Conservation (phyloP, 495 filamentous ascomycete species). For the Chaetomium cochliodes region DNA sequence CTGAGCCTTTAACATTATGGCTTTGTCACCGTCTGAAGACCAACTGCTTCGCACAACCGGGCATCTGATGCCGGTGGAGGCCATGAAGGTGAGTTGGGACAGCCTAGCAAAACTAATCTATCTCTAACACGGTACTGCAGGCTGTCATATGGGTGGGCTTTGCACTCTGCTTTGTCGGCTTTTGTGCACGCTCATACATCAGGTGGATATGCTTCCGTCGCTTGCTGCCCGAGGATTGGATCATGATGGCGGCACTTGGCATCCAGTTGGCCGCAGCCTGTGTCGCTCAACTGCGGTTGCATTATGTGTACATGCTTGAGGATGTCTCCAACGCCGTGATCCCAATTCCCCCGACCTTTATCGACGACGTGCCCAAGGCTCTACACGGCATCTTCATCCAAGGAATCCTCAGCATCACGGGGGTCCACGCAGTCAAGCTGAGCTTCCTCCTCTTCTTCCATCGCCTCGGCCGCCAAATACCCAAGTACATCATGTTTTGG, state of each 20-base stretch:
- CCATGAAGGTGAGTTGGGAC: background rate
- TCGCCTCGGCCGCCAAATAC: slow-evolving; percentile 31
- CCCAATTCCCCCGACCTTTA: slow-evolving; percentile 9
- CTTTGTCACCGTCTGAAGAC: background rate
- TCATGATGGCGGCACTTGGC: slow-evolving; percentile 15
- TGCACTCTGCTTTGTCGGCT: slow-evolving; percentile 19
- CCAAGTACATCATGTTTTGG: slow-evolving; percentile 29
- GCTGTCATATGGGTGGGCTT: slow-evolving; percentile 20
- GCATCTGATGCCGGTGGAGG: slow-evolving; percentile 3
- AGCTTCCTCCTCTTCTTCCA: slow-evolving; percentile 37
- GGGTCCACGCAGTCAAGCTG: slow-evolving; percentile 33
- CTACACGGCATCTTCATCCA: slow-evolving; percentile 3
- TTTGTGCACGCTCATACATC: slow-evolving; percentile 20
- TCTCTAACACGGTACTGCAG: slow-evolving; percentile 6
- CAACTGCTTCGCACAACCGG: background rate
- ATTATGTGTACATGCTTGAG: slow-evolving; percentile 16
- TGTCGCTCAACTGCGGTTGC: slow-evolving; percentile 17
- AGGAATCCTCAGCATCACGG: slow-evolving; percentile 15
- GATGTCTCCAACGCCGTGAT: slow-evolving; percentile 15
- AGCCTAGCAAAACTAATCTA: background rate
- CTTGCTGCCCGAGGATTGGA: slow-evolving; percentile 19
- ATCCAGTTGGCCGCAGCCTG: background rate
- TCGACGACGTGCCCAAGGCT: background rate
- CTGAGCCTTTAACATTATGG: background rate
- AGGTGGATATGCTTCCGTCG: slow-evolving; percentile 23